Evolutionary conservation across 2,329 filamentous ascomycete species (phyloP), one percentile per base, ranked within the genome.

Genomic region (Fusarium lateritium): DNA sequence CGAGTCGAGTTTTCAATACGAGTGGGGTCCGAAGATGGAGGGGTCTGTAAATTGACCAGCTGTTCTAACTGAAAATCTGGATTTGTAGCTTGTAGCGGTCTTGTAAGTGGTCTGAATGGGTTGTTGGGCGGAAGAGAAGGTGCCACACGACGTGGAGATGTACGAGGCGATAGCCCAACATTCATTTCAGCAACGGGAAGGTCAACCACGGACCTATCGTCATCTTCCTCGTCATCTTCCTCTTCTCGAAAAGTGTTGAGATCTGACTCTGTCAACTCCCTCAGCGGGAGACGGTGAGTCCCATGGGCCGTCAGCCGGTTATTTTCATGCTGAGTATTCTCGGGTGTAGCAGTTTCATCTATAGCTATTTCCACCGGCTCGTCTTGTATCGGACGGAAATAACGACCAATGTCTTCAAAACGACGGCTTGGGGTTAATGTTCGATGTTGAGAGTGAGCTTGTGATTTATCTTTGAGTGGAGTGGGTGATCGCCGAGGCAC

Each of bases 331-430:
- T 64, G 62, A 39, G 58, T 36, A 17, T 50, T 65, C 36, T 62
- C 73, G 15, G 57, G 56, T 22, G 74, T 79, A 40, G 77, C 77
- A 17, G 79, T 79, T 36, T 78, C 71, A 65, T 81, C 79, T 26
- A 66, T 75, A 50, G 76, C 76, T 67, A 81, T 81, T 19, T 77
- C 64, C 42, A 81, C 78, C 19, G 73, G 69, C 17, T 71, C 46
- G 15, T 67, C 57, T 14, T 56, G 54, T 17, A 55, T 67, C 9
- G 73, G 65, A 26, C 63, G 72, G 38, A 81, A 77, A 64, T 79
- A 80, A 33, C 62, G 70, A 31, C 75, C 70, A 54, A 80, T 81
- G 17, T 70, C 72, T 44, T 73, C 68, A n/a, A 61, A 59, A 24
- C 56, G 59, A 17, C 56, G 60, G 28, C 36, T 45, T 51, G 62